Evolutionary conservation across 352 stramenopile species (phyloP), one percentile per base, ranked within the genome.

Genomic region (Hyaloperonospora arabidopsidis): DNA sequence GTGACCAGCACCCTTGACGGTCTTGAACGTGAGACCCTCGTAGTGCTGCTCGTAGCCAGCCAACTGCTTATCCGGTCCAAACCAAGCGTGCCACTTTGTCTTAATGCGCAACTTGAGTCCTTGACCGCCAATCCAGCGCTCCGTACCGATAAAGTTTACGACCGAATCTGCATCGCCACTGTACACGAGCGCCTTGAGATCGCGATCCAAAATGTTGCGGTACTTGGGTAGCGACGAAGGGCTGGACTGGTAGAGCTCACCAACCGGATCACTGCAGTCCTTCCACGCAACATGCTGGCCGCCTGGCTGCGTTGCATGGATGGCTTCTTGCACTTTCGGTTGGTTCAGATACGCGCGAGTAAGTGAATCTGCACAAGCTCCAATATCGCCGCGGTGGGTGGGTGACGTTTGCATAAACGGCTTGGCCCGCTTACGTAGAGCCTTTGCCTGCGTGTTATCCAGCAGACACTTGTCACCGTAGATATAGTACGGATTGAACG

Each of bases 1-100:
- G 67, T 97, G 89, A 1, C 92, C 92, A 14, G 86, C 85, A 14
- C 88, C 90, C 54, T 95, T 92, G 60, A 97, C 90, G 0, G 89
- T 97, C 52, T 95, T 74, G 72, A 95, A 97, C 5, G 74, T 83
- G 14, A 97, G 48, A 3, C 79, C 83, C 1, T 95, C 63, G 63
- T 86, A 97, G 58, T 87, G 79, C 49, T 94, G 77, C 17, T 89
- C 70, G 63, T 96, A 90, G 14, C 89, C 89, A 8, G 75, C 89
- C 56, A 96, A 72, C 62, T 97, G 89, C 53, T 69, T 52, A 61
- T 88, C 80, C 0, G 78, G 76, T 17, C 78, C 78, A 45, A 87
- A 87, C 80, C 80, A 90, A 13, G 80, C 74, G 28, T 55, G 55
- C 80, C 80, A 90, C 49, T 81, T 81, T 43, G 74, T 68, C 0